Percentiles rank a stretch among this genome's conserved stretches.
These are phyloP conservation scores for Cercospora nicotianae DNA, from an alignment of 2,329 filamentous ascomycete species.

Conservation along the genomic window DNA sequence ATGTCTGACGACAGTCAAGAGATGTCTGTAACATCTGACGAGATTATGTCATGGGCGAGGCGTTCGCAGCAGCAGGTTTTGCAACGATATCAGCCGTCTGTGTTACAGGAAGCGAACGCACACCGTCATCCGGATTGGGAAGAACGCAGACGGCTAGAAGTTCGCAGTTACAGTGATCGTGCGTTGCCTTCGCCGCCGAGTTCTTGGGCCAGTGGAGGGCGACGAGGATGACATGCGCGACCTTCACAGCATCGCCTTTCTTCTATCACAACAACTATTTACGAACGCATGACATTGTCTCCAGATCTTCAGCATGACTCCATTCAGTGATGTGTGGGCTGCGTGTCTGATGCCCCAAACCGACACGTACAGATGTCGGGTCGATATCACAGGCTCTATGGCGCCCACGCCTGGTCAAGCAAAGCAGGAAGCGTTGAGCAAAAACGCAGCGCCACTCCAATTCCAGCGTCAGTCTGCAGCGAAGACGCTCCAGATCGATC, in stretches of 20 bases:
- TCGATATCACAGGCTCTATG: neutral
- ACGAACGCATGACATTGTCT: neutral
- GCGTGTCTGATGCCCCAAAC: neutral
- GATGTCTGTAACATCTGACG: neutral
- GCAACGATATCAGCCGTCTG: neutral
- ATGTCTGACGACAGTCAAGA: neutral
- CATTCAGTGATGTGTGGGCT: neutral
- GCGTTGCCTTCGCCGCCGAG: neutral
- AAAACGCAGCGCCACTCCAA: neutral
- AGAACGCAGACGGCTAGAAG: neutral
- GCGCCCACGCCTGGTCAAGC: neutral
- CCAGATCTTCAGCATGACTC: neutral
- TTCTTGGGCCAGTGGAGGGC: neutral
- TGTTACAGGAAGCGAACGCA: neutral
- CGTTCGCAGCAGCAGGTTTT: neutral
- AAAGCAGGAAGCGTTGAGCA: neutral
- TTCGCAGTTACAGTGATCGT: constrained; percentile 5
- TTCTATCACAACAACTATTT: neutral
- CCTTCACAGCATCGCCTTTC: neutral
- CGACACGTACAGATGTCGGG: neutral
- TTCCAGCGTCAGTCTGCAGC: neutral
- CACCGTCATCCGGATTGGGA: neutral
- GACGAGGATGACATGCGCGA: neutral
- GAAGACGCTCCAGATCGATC: neutral
- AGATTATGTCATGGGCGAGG: neutral